Evolutionary conservation across 371 early-diverging fungal species (phyloP), one percentile per base, ranked within the genome.

Genomic region (Gilbertella persicaria): DNA sequence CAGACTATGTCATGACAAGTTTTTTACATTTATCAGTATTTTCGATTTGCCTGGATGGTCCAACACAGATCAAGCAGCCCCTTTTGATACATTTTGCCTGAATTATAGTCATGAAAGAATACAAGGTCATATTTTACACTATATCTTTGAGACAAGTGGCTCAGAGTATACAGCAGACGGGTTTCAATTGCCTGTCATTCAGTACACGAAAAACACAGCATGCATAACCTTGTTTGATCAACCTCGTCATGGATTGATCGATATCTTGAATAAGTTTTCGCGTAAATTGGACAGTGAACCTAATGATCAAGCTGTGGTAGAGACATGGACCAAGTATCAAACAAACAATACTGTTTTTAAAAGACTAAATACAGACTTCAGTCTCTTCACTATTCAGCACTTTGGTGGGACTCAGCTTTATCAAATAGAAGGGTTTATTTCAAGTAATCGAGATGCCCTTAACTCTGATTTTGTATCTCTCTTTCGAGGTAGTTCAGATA

Each of bases 81-180:
- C 33, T 17, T 88, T 91, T 64, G 87, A 93, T 57, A 80, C 84
- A 45, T 83, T 93, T 51, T 79, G 84, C 12, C 47, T 69, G 55
- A 91, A 94, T 58, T 85, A 88, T 60, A 88, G 91, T 44, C 90
- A 88, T 64, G 95, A 95, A 67, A 84, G 88, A 33, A 59, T 93
- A 24, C 82, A 85, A 28, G 75, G 83, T 16, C 88, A 79, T 57
- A 60, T 86, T 6, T 58, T 78, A 20, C 69, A 71, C 17, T 82
- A 87, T 42, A 75, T 85, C 45, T 83, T 91, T 75, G 66, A 50
- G 42, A 57, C 26, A 74, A 79, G 19, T 46, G 67, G 33, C 66
- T 74, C 54, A 49, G 58, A 53, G 55, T 85, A 67, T 35, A 29
- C 29, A 41, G 69, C 70, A 39, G 80, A 86, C 17, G 84, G 87